phyloP scores from a whole-genome alignment of 2,329 filamentous ascomycete species.

The Aschersonia sp. region DNA sequence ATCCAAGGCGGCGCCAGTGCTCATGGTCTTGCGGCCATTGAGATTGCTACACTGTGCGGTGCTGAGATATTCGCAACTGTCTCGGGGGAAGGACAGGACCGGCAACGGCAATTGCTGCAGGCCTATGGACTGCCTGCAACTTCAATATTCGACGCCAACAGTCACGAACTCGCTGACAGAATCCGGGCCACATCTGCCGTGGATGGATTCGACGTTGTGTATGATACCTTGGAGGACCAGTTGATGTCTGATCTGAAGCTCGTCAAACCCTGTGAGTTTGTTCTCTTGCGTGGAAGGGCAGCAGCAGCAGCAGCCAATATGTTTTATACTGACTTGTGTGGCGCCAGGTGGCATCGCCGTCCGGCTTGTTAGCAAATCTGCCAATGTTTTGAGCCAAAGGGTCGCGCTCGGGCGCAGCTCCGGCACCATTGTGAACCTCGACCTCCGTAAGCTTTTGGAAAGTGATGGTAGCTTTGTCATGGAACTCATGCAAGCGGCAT shows the following conservation, averaged over 20 bases:
- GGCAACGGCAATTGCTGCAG: conserved; percentile 23
- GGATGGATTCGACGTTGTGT: conserved; percentile 26
- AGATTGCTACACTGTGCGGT: conserved; percentile 20
- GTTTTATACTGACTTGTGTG: background rate
- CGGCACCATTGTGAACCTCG: conserved; percentile 17
- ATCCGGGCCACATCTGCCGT: conserved; percentile 17
- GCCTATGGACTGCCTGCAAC: conserved; percentile 17
- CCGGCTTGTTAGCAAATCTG: conserved; percentile 14
- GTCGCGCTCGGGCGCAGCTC: conserved; percentile 2
- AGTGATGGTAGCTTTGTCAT: conserved; percentile 17
- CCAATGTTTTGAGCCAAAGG: conserved; percentile 4
- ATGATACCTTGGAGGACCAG: conserved; percentile 26
- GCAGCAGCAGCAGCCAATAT: too few relatives aligned
- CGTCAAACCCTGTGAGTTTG: conserved; percentile 19
- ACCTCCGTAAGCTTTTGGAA: conserved; percentile 16
- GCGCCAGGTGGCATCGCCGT: conserved; percentile 17
- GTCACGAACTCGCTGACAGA: conserved; percentile 16
- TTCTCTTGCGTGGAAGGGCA: background rate
- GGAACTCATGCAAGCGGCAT: conserved; percentile 12
- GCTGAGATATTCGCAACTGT: conserved; percentile 29
- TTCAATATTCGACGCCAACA: conserved; percentile 22
- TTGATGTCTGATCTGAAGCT: conserved; percentile 17
- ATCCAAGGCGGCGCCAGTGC: conserved; percentile 28
- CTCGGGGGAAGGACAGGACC: conserved; percentile 9
- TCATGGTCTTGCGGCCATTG: conserved; percentile 28